These are phyloP conservation scores for Gracilariopsis chorda DNA, from an alignment of 23 red algal species.

Conservation along the genomic window DNA sequence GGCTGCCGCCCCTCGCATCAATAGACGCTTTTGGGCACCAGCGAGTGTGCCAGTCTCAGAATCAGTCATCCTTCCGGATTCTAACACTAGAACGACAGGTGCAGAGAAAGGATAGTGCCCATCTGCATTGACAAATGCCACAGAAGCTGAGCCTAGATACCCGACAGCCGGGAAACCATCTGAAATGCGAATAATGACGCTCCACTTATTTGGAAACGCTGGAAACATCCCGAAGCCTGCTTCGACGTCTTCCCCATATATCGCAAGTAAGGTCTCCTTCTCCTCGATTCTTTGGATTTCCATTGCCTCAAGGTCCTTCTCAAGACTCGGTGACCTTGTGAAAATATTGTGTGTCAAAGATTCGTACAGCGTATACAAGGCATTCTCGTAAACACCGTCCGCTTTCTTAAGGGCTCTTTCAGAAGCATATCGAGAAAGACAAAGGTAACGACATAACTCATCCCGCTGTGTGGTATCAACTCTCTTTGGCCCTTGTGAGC, in stretches of 20 bases:
- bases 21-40: not conserved
- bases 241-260: slow-evolving; percentile 44
- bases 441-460: slow-evolving; percentile 4
- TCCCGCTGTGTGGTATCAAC: not conserved
- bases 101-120: slow-evolving; percentile 41
- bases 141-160: not conserved
- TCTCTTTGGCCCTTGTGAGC: not conserved
- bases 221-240: slow-evolving; percentile 21
- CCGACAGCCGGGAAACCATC: slow-evolving; percentile 15
- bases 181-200: not conserved
- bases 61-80: not conserved
- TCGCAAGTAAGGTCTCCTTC: slow-evolving; percentile 14
- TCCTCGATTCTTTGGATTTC: not conserved
- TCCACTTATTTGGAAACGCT: slow-evolving; percentile 37
- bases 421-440: slow-evolving; percentile 43
- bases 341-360: slow-evolving; percentile 10
- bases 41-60: not conserved
- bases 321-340: not conserved
- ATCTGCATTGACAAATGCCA: slow-evolving; percentile 45
- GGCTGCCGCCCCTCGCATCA: slow-evolving; percentile 61
- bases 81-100: slow-evolving; percentile 28
- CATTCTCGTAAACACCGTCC: not conserved
- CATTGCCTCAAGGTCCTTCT: not conserved
- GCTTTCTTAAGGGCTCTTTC: slow-evolving; percentile 47
- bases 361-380: slow-evolving; percentile 8